A percentile compares a stretch with the other conserved stretches of the same genome.
Conservation (phyloP, 768 basidiomycete species). For the Boletus pseudo-olivaceus region DNA sequence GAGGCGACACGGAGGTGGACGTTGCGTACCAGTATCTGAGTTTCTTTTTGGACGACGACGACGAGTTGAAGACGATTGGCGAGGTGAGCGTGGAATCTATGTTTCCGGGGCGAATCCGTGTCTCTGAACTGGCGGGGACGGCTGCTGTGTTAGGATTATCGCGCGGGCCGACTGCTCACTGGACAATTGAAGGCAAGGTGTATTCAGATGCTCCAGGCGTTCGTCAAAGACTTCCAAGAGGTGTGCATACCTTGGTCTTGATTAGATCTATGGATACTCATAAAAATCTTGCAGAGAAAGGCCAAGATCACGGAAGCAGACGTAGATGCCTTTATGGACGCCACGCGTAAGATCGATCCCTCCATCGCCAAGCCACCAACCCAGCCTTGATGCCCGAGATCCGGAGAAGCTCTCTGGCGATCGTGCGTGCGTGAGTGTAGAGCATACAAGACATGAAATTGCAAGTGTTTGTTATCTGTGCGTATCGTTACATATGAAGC, state of each 20-base stretch:
- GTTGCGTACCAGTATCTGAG: constrained; percentile 92
- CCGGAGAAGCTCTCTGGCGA: background rate
- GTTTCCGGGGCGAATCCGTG: too few species aligned
- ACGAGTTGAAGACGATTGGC: constrained; percentile 72
- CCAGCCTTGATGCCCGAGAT: background rate
- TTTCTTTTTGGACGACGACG: constrained; percentile 96
- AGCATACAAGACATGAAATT: constrained; percentile 6
- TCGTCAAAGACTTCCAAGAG: constrained; percentile 85
- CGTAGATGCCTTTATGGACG: constrained; percentile 77
- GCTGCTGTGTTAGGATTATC: constrained; percentile 68
- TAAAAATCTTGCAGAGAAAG: constrained; percentile 52
- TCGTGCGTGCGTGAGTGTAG: background rate
- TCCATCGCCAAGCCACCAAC: constrained; percentile 38
- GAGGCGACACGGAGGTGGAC: constrained; percentile 93
- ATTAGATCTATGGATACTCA: constrained; percentile 2
- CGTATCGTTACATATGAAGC: background rate
- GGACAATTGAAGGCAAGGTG: constrained; percentile 89
- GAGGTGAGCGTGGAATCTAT: constrained; percentile 43
- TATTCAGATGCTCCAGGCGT: constrained; percentile 76
- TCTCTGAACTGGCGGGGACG: background rate
- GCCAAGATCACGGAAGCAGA: constrained; percentile 77
- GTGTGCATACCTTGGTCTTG: constrained; percentile 33
- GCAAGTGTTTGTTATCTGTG: background rate
- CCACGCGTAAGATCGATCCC: constrained; percentile 68
- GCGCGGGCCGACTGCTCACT: constrained; percentile 80